Base-by-base conservation (phyloP, 1,284 basidiomycete genomes). In the Tausonia pullulans region DNA sequence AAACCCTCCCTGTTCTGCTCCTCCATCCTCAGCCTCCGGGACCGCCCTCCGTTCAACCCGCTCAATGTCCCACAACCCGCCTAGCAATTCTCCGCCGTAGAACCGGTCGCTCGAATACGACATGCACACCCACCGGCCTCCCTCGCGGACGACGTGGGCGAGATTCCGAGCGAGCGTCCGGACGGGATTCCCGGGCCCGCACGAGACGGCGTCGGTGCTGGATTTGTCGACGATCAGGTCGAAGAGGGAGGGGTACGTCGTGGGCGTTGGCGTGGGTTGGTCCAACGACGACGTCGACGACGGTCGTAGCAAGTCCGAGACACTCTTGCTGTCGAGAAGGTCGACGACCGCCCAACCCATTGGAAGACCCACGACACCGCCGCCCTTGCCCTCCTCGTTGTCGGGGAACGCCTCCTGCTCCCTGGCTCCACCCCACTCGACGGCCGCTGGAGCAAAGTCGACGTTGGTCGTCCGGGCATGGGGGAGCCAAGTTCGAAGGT, bases 181-280 rank as follows among this genome's bases (percentile, higher is more conserved):
- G 14, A 61, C 27, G 27, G 27, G 27, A 16, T 39, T 9, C 6
- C 44, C 50, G 5, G 60, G 60, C 5, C 60, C 60, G 51, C 60
- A 61, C 41, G 50, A 53, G n/a, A 61, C 41, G 8, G 60, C 60
- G 48, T 61, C 60, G 1, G 60, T 13, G n/a, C 50, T 61, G 10
- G 60, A 61, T 53, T 61, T 61, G 9, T 61, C 60, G 43, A 61
- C 54, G 60, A 61, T 53, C n/a, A 61, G 14, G 3, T 40, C 44
- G n/a, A 44, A 61, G 7, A 51, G 43, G 7, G 46, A 41, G 3
- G 46, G n/a, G 1, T 40, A 52, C 9, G 49, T 43, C 27, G 50
- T 16, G 40, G 48, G 27, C 27, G 27, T 27, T 27, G 27, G 27
- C 27, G 27, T 27, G 27, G 27, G 27, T 27, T 27, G 27, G 27